These are phyloP conservation scores for Gomphus sp. DNA, from an alignment of 1,284 basidiomycete genomes.

Conservation along the genomic window DNA sequence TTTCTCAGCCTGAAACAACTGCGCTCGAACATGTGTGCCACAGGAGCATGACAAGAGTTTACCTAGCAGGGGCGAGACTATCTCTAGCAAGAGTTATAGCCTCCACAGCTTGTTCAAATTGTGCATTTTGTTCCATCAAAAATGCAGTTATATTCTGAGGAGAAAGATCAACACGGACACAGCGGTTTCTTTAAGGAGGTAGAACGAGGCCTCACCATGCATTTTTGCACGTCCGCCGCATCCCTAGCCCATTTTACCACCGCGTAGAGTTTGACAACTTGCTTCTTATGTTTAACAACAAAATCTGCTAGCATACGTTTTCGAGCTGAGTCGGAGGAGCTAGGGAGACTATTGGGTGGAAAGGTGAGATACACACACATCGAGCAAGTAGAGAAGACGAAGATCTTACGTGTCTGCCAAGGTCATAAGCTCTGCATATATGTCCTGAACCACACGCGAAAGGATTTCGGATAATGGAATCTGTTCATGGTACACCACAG, in stretches of 20 bases:
- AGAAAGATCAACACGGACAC: neutral
- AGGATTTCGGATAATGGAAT: constrained; percentile 67
- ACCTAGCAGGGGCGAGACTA: constrained; percentile 61
- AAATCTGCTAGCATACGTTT: constrained; percentile 81
- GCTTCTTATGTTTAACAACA: constrained; percentile 81
- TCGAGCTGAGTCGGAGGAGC: constrained; percentile 72
- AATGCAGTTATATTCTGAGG: constrained; percentile 74
- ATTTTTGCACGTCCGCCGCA: constrained; percentile 71
- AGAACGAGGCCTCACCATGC: constrained; percentile 49
- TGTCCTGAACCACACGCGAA: constrained; percentile 66
- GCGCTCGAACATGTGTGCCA: neutral
- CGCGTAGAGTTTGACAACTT: constrained; percentile 84
- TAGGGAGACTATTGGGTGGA: constrained; percentile 53
- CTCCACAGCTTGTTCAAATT: constrained; percentile 66
- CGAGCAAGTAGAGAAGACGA: neutral
- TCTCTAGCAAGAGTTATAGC: constrained; percentile 59
- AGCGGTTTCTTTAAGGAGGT: neutral
- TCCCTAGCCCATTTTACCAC: constrained; percentile 78
- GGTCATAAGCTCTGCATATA: constrained; percentile 78
- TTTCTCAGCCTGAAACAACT: constrained; percentile 59
- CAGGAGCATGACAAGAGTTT: neutral
- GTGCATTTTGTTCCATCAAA: constrained; percentile 73
- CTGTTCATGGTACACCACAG: constrained; percentile 67
- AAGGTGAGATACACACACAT: neutral
- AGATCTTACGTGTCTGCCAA: constrained; percentile 73